phyloP scores from a whole-genome alignment of 768 basidiomycete genomes.

The Lyophyllum decastes region DNA sequence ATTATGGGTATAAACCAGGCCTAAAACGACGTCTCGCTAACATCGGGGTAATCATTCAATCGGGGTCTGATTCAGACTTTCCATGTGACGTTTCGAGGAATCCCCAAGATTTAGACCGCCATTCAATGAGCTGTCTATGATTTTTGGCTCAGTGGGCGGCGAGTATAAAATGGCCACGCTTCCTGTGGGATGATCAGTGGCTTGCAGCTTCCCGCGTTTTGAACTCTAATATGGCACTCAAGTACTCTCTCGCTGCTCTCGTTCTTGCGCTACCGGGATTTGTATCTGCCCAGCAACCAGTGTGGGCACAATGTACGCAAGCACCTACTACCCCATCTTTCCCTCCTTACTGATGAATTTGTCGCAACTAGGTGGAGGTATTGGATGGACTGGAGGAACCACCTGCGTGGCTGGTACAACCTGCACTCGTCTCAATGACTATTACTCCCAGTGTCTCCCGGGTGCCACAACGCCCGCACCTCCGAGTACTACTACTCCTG shows the following conservation, averaged over 20 bases:
- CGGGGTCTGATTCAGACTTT: neutral
- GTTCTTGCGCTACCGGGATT: conserved; percentile 21
- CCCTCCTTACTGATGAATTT: neutral
- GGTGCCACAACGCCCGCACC: conserved; percentile 20
- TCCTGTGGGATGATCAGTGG: neutral
- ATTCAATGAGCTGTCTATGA: neutral
- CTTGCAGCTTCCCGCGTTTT: neutral
- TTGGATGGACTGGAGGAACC: conserved; percentile 35
- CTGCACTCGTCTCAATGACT: conserved; percentile 32
- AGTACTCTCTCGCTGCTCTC: conserved; percentile 22
- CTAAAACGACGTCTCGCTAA: neutral
- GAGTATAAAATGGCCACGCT: conserved; percentile 2
- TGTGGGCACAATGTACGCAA: conserved; percentile 31
- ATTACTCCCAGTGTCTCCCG: conserved; percentile 37
- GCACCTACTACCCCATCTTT: neutral
- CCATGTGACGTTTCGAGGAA: conserved; percentile 8
- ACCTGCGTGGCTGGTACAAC: conserved; percentile 34
- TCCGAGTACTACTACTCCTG: conserved; percentile 17
- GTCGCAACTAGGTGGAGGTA: conserved; percentile 32
- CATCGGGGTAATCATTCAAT: conserved; percentile 12
- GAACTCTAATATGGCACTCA: conserved; percentile 22
- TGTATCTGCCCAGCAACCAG: conserved; percentile 28
- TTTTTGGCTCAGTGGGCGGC: neutral
- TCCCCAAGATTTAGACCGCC: neutral
- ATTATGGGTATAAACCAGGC: neutral